Conservation (phyloP, 1,139 yeast species). For the Scheffersomyces lignicola region DNA sequence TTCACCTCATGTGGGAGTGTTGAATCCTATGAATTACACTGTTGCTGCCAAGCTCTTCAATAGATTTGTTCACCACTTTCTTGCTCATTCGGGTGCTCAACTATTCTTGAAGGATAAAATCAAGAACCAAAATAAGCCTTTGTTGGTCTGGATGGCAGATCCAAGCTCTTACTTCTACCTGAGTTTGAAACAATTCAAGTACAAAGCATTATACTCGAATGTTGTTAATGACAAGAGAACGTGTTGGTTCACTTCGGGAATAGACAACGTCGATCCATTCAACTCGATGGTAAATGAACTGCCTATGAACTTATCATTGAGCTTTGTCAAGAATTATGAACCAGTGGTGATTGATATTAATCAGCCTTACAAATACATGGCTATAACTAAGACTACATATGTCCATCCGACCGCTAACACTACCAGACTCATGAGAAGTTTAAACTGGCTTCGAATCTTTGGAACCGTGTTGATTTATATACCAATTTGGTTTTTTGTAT, state of each 20-base stretch:
- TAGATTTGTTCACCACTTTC: slow-evolving; percentile 54
- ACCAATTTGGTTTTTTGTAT: slow-evolving; percentile 55
- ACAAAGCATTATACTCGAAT: slow-evolving; percentile 66
- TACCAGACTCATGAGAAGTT: slow-evolving; percentile 23
- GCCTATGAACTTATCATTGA: slow-evolving; percentile 40
- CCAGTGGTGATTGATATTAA: slow-evolving; percentile 54
- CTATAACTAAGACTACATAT: slow-evolving; percentile 13
- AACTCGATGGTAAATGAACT: slow-evolving; percentile 38
- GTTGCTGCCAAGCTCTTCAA: slow-evolving; percentile 50
- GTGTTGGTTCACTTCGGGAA: slow-evolving; percentile 80
- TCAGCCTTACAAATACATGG: slow-evolving; percentile 23
- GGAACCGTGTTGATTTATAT: slow-evolving; percentile 44
- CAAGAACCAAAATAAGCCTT: slow-evolving; percentile 34
- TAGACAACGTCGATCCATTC: slow-evolving; percentile 65
- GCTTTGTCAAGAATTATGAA: slow-evolving; percentile 49
- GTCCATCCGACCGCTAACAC: slow-evolving; percentile 6
- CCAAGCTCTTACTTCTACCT: slow-evolving; percentile 59
- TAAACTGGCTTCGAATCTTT: slow-evolving; percentile 48
- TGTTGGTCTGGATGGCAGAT: slow-evolving; percentile 65
- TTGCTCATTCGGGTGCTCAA: slow-evolving; percentile 74
- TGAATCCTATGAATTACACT: slow-evolving; percentile 44
- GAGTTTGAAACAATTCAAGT: slow-evolving; percentile 53
- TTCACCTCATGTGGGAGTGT: slow-evolving; percentile 80
- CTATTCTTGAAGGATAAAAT: slow-evolving; percentile 48
- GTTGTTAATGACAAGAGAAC: slow-evolving; percentile 77